Evolutionary conservation across 768 basidiomycete species (phyloP).

Genomic region (Vishniacozyma victoriae): DNA sequence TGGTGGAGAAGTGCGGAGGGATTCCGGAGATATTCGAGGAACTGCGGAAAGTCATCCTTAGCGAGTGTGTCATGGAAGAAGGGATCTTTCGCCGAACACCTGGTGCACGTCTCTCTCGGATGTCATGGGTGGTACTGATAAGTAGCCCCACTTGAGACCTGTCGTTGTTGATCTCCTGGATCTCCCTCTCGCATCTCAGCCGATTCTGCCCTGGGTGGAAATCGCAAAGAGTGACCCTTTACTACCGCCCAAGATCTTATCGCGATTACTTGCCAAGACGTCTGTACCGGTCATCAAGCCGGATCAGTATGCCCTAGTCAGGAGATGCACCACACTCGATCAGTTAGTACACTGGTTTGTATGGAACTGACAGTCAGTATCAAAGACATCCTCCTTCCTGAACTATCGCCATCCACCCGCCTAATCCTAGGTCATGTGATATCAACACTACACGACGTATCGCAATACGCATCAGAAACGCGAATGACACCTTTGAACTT

Average conservation of each 20-base stretch:
- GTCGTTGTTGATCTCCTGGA: conserved; percentile 15
- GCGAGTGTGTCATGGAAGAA: conserved; percentile 16
- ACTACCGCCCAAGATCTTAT: conserved; percentile 26
- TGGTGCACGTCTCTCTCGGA: too few species aligned
- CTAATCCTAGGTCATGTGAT: conserved; percentile 12
- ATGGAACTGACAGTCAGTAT: conserved; percentile 7
- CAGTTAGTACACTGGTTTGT: conserved; percentile 12
- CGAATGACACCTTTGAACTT: conserved; percentile 26
- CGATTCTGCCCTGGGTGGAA: conserved; percentile 25
- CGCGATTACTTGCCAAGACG: conserved; percentile 11
- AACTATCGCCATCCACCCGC: background rate
- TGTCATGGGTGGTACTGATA: too few species aligned
- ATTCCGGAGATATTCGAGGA: conserved; percentile 8
- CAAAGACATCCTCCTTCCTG: conserved; percentile 8
- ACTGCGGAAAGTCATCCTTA: conserved; percentile 22
- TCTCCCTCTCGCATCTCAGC: conserved; percentile 18
- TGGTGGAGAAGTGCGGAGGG: conserved; percentile 7
- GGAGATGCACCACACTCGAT: conserved; percentile 1
- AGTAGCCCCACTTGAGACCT: conserved; percentile 17
- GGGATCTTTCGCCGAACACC: conserved; percentile 28
- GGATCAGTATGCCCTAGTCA: conserved; percentile 12
- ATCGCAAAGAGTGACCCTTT: conserved; percentile 27
- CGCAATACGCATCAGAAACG: conserved; percentile 10
- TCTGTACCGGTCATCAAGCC: conserved; percentile 12
- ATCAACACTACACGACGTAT: conserved; percentile 11